Evolutionary conservation across 2,329 filamentous ascomycete genomes (phyloP).

Genomic region (Cercospora nicotianae): DNA sequence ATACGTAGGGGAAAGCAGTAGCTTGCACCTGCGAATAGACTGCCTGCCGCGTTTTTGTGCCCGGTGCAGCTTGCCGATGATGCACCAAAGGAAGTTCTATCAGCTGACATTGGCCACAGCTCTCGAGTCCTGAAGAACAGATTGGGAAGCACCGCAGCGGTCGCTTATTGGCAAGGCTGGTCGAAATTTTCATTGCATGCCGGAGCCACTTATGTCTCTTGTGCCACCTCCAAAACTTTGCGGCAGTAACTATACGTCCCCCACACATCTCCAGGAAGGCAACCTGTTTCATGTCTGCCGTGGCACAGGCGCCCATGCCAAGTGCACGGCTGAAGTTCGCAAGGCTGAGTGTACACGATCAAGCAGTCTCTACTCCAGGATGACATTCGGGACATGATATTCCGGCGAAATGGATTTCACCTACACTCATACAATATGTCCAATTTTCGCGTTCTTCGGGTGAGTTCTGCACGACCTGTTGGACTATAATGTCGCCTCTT

Average conservation of each 20-base stretch:
- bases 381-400: not conserved
- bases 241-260: not conserved
- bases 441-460: not conserved
- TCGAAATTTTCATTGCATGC: too few species aligned
- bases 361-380: not conserved
- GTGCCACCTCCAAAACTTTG: too few species aligned
- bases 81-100: too few species aligned
- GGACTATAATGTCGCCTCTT: not conserved
- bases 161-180: too few species aligned
- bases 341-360: not conserved
- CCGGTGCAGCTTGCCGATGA: too few species aligned
- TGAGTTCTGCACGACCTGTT: not conserved
- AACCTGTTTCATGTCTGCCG: not conserved
- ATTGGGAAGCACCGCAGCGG: too few species aligned
- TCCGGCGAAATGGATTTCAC: not conserved
- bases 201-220: too few species aligned
- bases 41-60: too few species aligned
- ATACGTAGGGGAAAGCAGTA: too few species aligned
- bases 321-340: not conserved
- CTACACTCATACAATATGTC: not conserved
- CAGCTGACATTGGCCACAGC: too few species aligned
- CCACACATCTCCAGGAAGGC: not conserved
- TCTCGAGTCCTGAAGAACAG: too few species aligned
- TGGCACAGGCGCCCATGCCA: not conserved
- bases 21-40: too few species aligned